Percentiles rank a stretch among this genome's conserved stretches.
These are phyloP conservation scores for Monascus ruber DNA, from an alignment of 2,329 filamentous ascomycete species.

Conservation along the genomic window DNA sequence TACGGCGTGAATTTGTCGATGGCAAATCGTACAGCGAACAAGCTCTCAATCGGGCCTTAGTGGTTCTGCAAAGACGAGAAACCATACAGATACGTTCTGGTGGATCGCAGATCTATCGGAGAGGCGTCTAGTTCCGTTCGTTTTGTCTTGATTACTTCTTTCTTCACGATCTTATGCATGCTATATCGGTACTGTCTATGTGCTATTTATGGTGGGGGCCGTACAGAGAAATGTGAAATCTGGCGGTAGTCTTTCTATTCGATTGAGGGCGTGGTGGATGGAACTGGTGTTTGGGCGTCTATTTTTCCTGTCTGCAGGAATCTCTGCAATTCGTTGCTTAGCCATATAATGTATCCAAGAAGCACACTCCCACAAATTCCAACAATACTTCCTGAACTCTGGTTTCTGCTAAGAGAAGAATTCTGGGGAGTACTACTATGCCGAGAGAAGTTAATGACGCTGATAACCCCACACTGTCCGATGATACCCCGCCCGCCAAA, in stretches of 20 bases:
- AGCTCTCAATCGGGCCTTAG: slow-evolving; percentile 69
- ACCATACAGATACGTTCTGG: slow-evolving; percentile 46
- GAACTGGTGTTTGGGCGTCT: neutral
- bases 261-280: neutral
- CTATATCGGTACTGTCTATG: too few relatives aligned
- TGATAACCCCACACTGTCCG: too few relatives aligned
- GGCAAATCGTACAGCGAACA: slow-evolving; percentile 83
- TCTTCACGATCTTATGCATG: slow-evolving; percentile 4
- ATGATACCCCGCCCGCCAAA: too few relatives aligned
- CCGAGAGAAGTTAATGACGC: too few relatives aligned
- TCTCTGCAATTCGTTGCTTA: too few relatives aligned
- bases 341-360: too few relatives aligned
- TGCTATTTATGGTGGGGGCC: too few relatives aligned
- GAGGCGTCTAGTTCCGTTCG: slow-evolving; percentile 25
- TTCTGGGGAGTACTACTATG: too few relatives aligned
- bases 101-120: slow-evolving; percentile 38
- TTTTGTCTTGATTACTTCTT: slow-evolving; percentile 1
- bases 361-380: too few relatives aligned
- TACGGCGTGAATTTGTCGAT: slow-evolving; percentile 85
- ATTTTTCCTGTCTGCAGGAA: neutral
- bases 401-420: too few relatives aligned
- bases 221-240: too few relatives aligned
- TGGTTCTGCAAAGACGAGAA: slow-evolving; percentile 77
- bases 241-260: neutral
- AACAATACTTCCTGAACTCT: too few relatives aligned